Conservation (phyloP, 2,329 filamentous ascomycete species). For the Endothia cerciana region DNA sequence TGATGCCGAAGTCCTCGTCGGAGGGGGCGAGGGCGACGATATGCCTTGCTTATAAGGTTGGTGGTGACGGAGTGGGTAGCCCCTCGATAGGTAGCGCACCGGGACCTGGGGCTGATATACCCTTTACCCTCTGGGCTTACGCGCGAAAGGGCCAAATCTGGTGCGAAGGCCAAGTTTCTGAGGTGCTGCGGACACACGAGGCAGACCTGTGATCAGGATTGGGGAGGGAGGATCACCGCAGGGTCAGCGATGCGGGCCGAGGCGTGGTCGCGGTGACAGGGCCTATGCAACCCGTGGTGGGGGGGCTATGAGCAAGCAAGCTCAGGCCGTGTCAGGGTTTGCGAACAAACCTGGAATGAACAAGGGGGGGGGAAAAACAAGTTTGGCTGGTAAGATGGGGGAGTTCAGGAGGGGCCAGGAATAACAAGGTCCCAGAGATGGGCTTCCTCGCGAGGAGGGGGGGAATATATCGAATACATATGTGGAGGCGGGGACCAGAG, state of each 20-base stretch:
- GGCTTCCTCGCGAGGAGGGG: too few species aligned
- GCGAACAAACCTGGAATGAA: too few species aligned
- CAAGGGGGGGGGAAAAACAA: too few species aligned
- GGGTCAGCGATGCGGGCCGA: neutral
- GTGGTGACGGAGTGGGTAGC: too few species aligned
- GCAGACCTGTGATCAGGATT: neutral
- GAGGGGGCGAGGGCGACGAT: neutral
- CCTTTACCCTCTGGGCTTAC: too few species aligned
- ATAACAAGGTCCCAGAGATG: too few species aligned
- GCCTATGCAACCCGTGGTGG: neutral
- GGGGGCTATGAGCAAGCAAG: neutral
- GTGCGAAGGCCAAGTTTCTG: neutral
- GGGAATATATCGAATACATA: neutral
- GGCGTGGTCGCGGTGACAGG: neutral
- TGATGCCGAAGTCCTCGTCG: too few species aligned
- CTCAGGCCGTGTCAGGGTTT: too few species aligned
- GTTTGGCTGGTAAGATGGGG: neutral
- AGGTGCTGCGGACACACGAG: neutral
- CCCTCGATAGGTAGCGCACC: too few species aligned
- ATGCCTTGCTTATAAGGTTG: neutral
- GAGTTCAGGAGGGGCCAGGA: too few species aligned
- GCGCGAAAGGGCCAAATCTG: conserved; percentile 7
- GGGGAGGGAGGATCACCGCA: neutral
- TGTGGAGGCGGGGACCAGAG: neutral
- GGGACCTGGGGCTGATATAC: neutral